Base-by-base conservation (phyloP, 257 asterid genomes). In the Cynanchum wilfordii region DNA sequence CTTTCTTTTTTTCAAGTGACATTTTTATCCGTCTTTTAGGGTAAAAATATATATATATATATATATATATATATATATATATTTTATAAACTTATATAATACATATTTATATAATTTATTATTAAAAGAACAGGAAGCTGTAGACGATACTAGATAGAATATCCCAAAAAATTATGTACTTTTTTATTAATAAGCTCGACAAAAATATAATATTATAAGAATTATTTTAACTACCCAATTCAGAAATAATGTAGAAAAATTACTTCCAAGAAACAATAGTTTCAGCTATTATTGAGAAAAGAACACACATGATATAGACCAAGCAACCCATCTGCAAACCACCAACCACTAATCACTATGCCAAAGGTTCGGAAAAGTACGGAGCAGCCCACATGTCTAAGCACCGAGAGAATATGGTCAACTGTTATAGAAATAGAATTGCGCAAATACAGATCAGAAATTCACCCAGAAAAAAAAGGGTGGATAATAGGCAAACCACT, bases 391-490 rank as follows among this genome's bases (percentile, higher is more conserved):
- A 16, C 19, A 20, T 67, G 22, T 67, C 69, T 9, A 57, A 45
- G 60, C 76, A 55, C 73, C 66, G 82, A 77, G 82, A 77, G 71
- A 77, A 79, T 78, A 80, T 81, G 72, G 81, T 79, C 76, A 81
- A 80, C 71, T 69, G 81, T 74, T 76, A 79, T 55, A 68, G 42
- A 25, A 78, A 42, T 75, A 63, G 59, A 64, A 64, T 36, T 36
- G 27, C 19, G 69, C 69, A 36, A 64, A 64, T 77, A 83, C 82
- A 77, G 84, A 79, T 73, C 55, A 84, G 76, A 76, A 81, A 73
- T 75, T 84, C 90, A 90, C 85, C 87, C 87, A 72, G 75, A 76
- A 82, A 87, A 87, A 86, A 82, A 64, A 73, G 79, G 90, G 96
- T 79, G 90, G 86, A 42, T 51, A 68, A 42, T 82, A 77, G 68